Evolutionary conservation across 2,329 filamentous ascomycete species (phyloP).

Genomic region (Diaporthe sp.): DNA sequence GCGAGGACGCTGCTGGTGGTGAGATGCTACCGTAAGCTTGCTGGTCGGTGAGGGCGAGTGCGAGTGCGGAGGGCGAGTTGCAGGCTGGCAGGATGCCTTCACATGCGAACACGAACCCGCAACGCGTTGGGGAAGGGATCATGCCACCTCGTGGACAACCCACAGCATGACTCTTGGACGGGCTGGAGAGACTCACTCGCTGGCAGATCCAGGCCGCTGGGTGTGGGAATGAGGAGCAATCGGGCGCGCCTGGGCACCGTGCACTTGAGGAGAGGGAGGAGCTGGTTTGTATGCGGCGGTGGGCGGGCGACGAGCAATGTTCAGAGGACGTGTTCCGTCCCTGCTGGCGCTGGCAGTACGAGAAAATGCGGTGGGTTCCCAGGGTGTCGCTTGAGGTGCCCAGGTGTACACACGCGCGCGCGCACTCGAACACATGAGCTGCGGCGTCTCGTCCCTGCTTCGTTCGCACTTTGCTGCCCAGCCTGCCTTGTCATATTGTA

Average conservation of each 20-base stretch:
- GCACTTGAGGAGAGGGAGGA: slow-evolving; percentile 5
- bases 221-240: not conserved
- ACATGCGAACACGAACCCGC: slow-evolving; percentile 5
- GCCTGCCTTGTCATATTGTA: not conserved
- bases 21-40: slow-evolving; percentile 33
- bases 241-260: not conserved
- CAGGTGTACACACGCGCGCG: not conserved
- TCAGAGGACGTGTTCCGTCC: slow-evolving; percentile 23
- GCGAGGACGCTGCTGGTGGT: slow-evolving; percentile 14
- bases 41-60: slow-evolving; percentile 7
- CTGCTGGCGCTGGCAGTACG: slow-evolving; percentile 12
- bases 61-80: not conserved
- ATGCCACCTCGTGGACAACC: slow-evolving; percentile 10
- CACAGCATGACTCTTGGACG: not conserved
- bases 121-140: slow-evolving; percentile 17
- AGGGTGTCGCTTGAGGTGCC: not conserved
- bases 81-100: slow-evolving; percentile 26
- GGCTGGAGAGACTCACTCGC: slow-evolving; percentile 16
- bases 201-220: slow-evolving; percentile 1
- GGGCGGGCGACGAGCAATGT: slow-evolving; percentile 21
- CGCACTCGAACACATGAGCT: too few species aligned
- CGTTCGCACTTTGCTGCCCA: slow-evolving; percentile 10
- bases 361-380: slow-evolving; percentile 1
- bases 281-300: slow-evolving; percentile 5
- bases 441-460: too few species aligned